Conservation (phyloP, 2,329 filamentous ascomycete species). For the Diaporthe sp. region DNA sequence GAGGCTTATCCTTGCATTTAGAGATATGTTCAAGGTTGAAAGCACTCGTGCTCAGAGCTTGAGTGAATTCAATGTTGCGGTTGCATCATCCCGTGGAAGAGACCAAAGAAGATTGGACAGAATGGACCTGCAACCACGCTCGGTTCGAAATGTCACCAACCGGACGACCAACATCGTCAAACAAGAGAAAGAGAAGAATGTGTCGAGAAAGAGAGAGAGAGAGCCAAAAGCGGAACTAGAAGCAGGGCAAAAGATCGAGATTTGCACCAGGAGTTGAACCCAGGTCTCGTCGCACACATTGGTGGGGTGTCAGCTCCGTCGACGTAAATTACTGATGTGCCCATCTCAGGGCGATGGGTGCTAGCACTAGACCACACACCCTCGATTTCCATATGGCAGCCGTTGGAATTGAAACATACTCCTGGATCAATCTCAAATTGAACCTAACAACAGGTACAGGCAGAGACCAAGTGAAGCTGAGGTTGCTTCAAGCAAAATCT, state of each 20-base stretch:
- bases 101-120: no score
- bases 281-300: background rate
- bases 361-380: no score
- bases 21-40: background rate
- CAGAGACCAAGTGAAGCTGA: no score
- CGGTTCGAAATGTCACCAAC: background rate
- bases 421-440: no score
- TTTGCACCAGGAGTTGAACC: background rate
- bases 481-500: no score
- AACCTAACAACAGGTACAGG: no score
- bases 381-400: no score
- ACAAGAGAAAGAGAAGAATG: background rate
- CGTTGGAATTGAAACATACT: no score
- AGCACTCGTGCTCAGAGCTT: background rate
- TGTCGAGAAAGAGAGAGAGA: no score
- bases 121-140: no score
- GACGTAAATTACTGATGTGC: background rate
- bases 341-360: background rate
- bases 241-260: background rate
- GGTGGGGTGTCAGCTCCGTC: background rate
- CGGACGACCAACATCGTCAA: background rate
- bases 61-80: background rate
- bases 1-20: background rate
- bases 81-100: background rate
- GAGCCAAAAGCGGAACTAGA: background rate